These are phyloP conservation scores for Ceratobasidium sp. DNA, from an alignment of 1,284 basidiomycete genomes.

Conservation along the genomic window DNA sequence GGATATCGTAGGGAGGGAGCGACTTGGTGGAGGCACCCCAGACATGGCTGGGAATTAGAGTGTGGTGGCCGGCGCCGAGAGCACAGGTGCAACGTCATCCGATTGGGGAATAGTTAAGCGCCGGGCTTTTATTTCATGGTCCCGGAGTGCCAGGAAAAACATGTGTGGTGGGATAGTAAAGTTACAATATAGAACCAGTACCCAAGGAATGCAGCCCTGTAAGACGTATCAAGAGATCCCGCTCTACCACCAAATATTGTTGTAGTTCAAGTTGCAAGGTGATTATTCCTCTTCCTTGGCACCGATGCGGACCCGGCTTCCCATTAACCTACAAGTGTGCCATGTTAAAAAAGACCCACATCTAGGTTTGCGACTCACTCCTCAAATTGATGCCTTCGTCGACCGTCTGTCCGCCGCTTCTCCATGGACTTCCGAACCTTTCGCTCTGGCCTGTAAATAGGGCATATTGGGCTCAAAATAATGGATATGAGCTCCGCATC, in stretches of 20 bases:
- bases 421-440: slow-evolving; percentile 86
- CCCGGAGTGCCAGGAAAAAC: too few relatives aligned
- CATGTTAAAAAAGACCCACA: neutral
- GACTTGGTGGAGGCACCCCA: slow-evolving; percentile 18
- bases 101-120: slow-evolving; percentile 17
- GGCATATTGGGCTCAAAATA: neutral
- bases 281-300: slow-evolving; percentile 19
- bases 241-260: neutral
- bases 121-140: neutral
- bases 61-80: slow-evolving; percentile 30
- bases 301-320: slow-evolving; percentile 26
- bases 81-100: slow-evolving; percentile 38
- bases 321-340: slow-evolving; percentile 12
- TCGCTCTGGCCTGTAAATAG: slow-evolving; percentile 70
- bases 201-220: too few relatives aligned
- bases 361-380: slow-evolving; percentile 56
- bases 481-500: slow-evolving; percentile 4
- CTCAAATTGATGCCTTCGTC: slow-evolving; percentile 80
- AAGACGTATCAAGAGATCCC: too few relatives aligned
- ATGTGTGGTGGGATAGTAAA: too few relatives aligned
- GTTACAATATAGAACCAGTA: too few relatives aligned
- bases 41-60: slow-evolving; percentile 23
- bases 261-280: neutral
- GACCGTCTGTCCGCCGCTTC: slow-evolving; percentile 85
- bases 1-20: slow-evolving; percentile 19